Base-by-base conservation (phyloP, 1,284 basidiomycete species). In the Uromyces viciae-fabae region DNA sequence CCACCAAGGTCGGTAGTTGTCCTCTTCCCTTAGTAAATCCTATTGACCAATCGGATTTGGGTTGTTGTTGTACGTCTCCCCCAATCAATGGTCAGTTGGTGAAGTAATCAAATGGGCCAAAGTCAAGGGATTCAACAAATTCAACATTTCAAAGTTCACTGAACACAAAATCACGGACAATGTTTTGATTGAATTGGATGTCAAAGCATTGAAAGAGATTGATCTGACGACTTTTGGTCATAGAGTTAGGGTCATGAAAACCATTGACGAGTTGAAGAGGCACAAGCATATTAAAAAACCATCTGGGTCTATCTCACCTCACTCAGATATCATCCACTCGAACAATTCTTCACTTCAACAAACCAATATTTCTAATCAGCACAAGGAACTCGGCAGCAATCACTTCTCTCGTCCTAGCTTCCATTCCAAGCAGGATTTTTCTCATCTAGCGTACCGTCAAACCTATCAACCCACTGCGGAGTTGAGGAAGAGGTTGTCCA, bases 81-180 rank as follows among this genome's bases (percentile, higher is more conserved):
- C 93, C 0, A 89, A 90, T 0, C 91, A 93, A 77, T 99, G 96
- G 96, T 89, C 87, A 0, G 91, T 98, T 0, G 92, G 93, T 0
- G 92, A 98, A 42, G 97, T 99, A 9, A 89, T 95, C 1, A 91
- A 92, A 0, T 99, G 96, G 96, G 88, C 94, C 25, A 90, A 90
- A 84, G 88, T 87, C 71, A 94, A 93, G 87, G 92, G 92, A 4
- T 97, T 98, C 83, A 94, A 96, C 83, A 89, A 92, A 76, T 88
- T 89, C 66, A 91, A 94, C 0, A 91, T 92, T 82, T 89, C 90
- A 83, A 96, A 94, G 86, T 98, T 99, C 84, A 90, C 85, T 93
- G 94, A 97, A 87, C 95, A 99, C 90, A 96, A 99, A 86, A 99
- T 99, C 82, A 93, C 94, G 0, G 96, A 97, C 19, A 97, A 99